Evolutionary conservation across 2,329 filamentous ascomycete species (phyloP), one percentile per base, ranked within the genome.

Genomic region (Aspergillus brasiliensis): DNA sequence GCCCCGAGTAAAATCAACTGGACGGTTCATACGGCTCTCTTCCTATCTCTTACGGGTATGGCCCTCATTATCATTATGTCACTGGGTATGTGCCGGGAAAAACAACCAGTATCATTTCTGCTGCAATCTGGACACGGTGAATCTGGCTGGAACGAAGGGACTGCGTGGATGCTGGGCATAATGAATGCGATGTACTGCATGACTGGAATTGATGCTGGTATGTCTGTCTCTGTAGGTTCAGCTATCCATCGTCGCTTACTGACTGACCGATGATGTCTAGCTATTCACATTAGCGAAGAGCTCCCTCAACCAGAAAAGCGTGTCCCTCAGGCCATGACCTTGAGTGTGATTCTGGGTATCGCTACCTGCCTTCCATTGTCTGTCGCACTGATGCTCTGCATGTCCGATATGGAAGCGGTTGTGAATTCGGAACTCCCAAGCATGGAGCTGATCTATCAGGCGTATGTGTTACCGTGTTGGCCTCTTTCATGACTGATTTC

Each of bases 381-480:
- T 7, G 11, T 67, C 17, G 64, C 63, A n/a, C 52, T 67, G 53
- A 37, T 67, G 47, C 65, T 65, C 60, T 61, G 60, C 27, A 42
- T 54, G 40, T 56, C 62, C 25, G 65, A 67, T 28, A 59, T 67
- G 8, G 59, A 66, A 15, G 58, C 57, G 3, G 59, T 67, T 6
- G 25, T 44, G 5, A 34, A 51, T 1, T 56, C 62, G 8, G 34
- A 27, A 11, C 51, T 64, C 28, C 64, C 67, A 23, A 65, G 61
- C 28, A 19, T 67, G 51, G 62, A 62, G 31, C 46, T 69, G 21
- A 19, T 40, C 6, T 54, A 54, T 28, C 51, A 54, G 51, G 51
- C 51, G 37, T 40, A 38, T 15, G 51, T 38, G 11, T 11, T 5
- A 11, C 5, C 10, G 17, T 19, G 40, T 3, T 13, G 17, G 13